These are phyloP conservation scores for Sanghuangporus sanghuang DNA, from an alignment of 1,284 basidiomycete genomes.

Conservation along the genomic window DNA sequence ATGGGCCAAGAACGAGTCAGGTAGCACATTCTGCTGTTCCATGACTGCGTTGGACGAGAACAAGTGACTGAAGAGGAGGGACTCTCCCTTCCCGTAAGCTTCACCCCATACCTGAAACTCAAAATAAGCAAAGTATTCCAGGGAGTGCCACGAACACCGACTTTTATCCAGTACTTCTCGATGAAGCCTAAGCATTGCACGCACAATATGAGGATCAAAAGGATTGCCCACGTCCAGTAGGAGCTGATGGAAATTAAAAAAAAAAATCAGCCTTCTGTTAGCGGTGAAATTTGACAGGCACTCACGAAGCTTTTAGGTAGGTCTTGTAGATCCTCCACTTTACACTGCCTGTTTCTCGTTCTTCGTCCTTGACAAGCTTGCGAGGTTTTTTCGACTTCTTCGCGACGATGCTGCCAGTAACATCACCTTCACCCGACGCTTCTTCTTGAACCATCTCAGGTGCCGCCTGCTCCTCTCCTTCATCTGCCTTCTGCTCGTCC, in stretches of 20 bases:
- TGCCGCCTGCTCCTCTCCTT: constrained; percentile 27
- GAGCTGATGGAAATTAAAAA: constrained; percentile 39
- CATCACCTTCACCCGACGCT: constrained; percentile 25
- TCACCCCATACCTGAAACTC: constrained; percentile 51
- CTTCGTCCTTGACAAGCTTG: constrained; percentile 66
- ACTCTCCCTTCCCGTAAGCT: constrained; percentile 38
- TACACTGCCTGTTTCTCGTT: constrained; percentile 68
- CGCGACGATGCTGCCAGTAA: constrained; percentile 23
- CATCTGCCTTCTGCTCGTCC: constrained; percentile 23
- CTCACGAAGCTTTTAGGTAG: constrained; percentile 66
- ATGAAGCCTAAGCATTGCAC: constrained; percentile 42
- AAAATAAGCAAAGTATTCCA: not conserved
- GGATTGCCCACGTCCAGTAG: constrained; percentile 59
- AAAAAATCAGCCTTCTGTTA: constrained; percentile 9
- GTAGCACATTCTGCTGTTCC: constrained; percentile 25
- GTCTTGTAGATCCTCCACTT: constrained; percentile 78
- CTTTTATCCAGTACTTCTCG: constrained; percentile 75
- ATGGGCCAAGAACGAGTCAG: constrained; percentile 4
- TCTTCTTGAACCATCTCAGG: constrained; percentile 27
- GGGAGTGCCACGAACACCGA: constrained; percentile 27
- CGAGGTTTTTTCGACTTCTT: constrained; percentile 43
- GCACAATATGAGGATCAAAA: constrained; percentile 44
- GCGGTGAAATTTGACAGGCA: constrained; percentile 2
- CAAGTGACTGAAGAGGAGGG: constrained; percentile 19
- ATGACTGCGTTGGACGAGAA: constrained; percentile 28